Conservation (phyloP, 2,329 filamentous ascomycete species). For the Colletotrichum sp. region DNA sequence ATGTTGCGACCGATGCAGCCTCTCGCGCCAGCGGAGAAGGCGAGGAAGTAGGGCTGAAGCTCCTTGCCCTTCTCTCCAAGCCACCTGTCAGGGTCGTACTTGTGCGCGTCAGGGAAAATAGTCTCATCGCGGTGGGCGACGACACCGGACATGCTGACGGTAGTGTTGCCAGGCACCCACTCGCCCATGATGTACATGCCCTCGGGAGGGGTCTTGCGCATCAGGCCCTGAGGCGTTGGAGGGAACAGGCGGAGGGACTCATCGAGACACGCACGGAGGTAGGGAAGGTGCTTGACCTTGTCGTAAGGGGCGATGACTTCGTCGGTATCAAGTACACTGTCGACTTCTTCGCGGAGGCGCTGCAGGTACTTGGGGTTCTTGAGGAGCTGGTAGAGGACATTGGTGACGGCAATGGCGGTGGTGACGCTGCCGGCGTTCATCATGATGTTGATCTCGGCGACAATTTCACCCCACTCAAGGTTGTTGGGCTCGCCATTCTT, state of each 20-base stretch:
- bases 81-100: constrained; percentile 38
- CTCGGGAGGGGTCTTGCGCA: constrained; percentile 48
- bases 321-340: constrained; percentile 44
- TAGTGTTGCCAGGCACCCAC: constrained; percentile 48
- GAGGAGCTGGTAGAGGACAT: constrained; percentile 58
- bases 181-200: constrained; percentile 48
- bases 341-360: constrained; percentile 50
- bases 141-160: constrained; percentile 45
- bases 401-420: constrained; percentile 53
- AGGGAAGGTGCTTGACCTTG: constrained; percentile 55
- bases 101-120: constrained; percentile 7
- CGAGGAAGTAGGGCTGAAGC: constrained; percentile 41
- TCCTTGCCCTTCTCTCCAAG: constrained; percentile 42
- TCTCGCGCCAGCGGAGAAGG: constrained; percentile 35
- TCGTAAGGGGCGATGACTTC: constrained; percentile 53
- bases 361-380: constrained; percentile 45
- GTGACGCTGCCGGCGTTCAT: constrained; percentile 57
- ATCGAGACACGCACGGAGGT: constrained; percentile 57
- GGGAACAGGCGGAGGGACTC: constrained; percentile 52
- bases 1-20: constrained; percentile 36
- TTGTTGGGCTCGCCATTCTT: constrained; percentile 40
- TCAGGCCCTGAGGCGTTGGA: constrained; percentile 46
- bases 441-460: constrained; percentile 61
- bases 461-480: constrained; percentile 63
- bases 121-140: constrained; percentile 9